Percentiles rank a stretch among this genome's conserved stretches.
Evolutionary conservation across 768 basidiomycete genomes (phyloP).

Genomic region (Tylopilus intermedius): DNA sequence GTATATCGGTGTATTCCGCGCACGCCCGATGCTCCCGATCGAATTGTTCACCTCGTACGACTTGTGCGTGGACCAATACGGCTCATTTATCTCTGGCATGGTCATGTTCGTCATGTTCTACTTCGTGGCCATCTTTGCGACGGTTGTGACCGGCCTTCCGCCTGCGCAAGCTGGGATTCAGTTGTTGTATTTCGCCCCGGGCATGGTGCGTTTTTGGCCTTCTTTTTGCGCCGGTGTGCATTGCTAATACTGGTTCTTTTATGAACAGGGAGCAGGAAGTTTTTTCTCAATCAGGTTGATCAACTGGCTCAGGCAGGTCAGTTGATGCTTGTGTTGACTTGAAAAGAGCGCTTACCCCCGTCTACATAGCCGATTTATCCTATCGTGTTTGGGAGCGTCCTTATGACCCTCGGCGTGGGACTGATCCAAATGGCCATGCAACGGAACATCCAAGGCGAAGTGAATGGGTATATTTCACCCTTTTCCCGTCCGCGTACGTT

Average conservation of each 20-base stretch:
- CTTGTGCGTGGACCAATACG: conserved; percentile 36
- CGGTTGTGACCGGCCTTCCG: conserved; percentile 38
- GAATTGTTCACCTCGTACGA: conserved; percentile 41
- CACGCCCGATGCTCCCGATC: conserved; percentile 45
- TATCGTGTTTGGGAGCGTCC: conserved; percentile 35
- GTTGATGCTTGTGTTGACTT: background rate
- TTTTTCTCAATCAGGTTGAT: conserved; percentile 30
- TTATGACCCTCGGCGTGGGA: conserved; percentile 40
- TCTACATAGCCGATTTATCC: conserved; percentile 36
- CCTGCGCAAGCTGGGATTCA: conserved; percentile 42
- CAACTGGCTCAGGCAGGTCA: conserved; percentile 34
- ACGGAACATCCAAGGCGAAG: conserved; percentile 29
- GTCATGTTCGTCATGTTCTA: conserved; percentile 52
- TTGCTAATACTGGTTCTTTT: no score
- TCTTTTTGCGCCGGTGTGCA: background rate
- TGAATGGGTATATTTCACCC: conserved; percentile 32
- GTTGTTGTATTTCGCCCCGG: conserved; percentile 47
- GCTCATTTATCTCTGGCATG: conserved; percentile 40
- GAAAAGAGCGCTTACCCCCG: background rate
- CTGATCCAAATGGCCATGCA: conserved; percentile 41
- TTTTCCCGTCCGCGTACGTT: background rate
- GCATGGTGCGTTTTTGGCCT: conserved; percentile 33
- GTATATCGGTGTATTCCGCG: conserved; percentile 18
- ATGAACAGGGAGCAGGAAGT: conserved; percentile 35
- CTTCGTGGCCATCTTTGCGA: conserved; percentile 50